phyloP scores from a whole-genome alignment of 495 filamentous ascomycete species.

The Aspergillus homomorphus region DNA sequence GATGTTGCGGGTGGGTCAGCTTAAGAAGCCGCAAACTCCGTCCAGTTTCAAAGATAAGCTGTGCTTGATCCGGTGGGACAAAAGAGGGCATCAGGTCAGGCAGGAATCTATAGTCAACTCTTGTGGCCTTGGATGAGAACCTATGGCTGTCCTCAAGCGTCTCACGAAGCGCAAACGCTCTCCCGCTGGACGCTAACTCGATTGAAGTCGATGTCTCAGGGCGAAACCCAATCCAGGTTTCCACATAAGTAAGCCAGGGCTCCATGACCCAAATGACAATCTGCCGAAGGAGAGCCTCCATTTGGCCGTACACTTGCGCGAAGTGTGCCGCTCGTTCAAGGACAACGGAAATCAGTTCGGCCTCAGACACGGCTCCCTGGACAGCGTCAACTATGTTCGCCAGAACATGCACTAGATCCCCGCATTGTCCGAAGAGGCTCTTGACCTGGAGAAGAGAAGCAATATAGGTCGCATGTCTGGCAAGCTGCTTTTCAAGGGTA shows the following conservation, averaged over 20 bases:
- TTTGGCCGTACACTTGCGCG: slow-evolving; percentile 58
- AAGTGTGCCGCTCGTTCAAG: slow-evolving; percentile 61
- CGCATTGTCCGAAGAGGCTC: slow-evolving; percentile 58
- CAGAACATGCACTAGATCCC: slow-evolving; percentile 61
- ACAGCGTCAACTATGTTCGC: slow-evolving; percentile 55
- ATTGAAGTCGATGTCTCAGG: slow-evolving; percentile 47
- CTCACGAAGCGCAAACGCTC: slow-evolving; percentile 60
- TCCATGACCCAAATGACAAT: slow-evolving; percentile 60
- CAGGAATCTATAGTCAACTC: slow-evolving; percentile 59
- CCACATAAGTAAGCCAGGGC: slow-evolving; percentile 69
- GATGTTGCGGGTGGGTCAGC: slow-evolving; percentile 72
- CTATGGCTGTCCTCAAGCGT: slow-evolving; percentile 49
- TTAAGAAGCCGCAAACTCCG: slow-evolving; percentile 72
- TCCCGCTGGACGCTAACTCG: slow-evolving; percentile 43
- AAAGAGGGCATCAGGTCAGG: slow-evolving; percentile 63
- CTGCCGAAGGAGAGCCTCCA: slow-evolving; percentile 62
- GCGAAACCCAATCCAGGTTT: slow-evolving; percentile 75
- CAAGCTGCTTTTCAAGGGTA: slow-evolving; percentile 38
- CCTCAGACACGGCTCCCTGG: slow-evolving; percentile 56
- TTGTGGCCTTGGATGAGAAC: slow-evolving; percentile 45
- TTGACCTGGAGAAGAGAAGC: slow-evolving; percentile 63
- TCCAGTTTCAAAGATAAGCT: slow-evolving; percentile 72
- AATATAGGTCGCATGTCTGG: slow-evolving; percentile 21
- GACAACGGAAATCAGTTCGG: slow-evolving; percentile 64
- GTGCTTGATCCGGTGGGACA: slow-evolving; percentile 60